Conservation (phyloP, 2,329 filamentous ascomycete species). For the Phoma sp. region DNA sequence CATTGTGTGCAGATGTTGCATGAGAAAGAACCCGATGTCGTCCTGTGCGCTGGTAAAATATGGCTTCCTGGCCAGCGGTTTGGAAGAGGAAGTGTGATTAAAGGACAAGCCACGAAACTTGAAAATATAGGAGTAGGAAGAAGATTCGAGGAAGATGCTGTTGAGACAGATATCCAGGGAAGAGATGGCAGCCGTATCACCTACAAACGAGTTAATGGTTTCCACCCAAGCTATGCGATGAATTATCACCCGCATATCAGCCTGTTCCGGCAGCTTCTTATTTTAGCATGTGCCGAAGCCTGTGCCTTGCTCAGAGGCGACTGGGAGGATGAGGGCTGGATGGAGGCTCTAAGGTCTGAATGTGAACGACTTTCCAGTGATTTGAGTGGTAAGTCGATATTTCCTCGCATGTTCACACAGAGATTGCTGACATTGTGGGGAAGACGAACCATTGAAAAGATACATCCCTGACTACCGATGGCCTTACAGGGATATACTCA, state of each 20-base stretch:
- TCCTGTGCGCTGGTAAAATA: background rate
- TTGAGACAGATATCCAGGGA: too few relatives aligned
- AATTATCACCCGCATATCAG: background rate
- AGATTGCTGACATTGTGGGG: too few relatives aligned
- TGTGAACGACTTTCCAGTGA: background rate
- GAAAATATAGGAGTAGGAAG: background rate
- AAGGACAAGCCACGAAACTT: background rate
- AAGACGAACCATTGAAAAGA: too few relatives aligned
- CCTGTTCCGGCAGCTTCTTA: background rate
- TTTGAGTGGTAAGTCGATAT: too few relatives aligned
- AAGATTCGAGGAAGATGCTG: too few relatives aligned
- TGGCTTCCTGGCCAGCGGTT: background rate
- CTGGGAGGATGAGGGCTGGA: background rate
- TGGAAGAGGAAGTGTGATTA: too few relatives aligned
- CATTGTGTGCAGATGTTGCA: background rate
- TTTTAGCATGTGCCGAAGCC: background rate
- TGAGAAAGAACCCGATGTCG: background rate
- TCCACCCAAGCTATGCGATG: background rate
- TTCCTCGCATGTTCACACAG: too few relatives aligned
- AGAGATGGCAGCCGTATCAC: background rate
- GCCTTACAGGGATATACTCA: background rate
- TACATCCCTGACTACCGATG: background rate
- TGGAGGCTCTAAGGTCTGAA: background rate
- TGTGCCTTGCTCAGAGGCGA: background rate
- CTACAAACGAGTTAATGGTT: background rate